A percentile compares a stretch with the other conserved stretches of the same genome.
Conservation (phyloP, 2,329 filamentous ascomycete species). For the Beauveria pseudobassiana region DNA sequence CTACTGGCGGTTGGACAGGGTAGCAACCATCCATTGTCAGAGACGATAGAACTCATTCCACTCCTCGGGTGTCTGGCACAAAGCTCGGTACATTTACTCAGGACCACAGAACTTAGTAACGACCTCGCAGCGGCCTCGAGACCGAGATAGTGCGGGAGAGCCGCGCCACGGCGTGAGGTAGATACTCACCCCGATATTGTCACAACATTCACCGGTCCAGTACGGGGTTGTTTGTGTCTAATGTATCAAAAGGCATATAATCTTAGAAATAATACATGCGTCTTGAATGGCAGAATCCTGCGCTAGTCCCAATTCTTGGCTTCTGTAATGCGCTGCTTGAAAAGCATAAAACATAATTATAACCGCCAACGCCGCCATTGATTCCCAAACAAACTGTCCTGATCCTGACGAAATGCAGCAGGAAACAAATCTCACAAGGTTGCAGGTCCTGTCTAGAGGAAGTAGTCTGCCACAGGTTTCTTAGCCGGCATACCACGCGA, state of each 20-base stretch:
- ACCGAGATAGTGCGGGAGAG: neutral
- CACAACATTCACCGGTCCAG: neutral
- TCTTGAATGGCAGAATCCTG: neutral
- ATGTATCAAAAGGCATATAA: neutral
- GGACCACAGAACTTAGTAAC: neutral
- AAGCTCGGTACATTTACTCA: neutral
- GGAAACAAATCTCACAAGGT: neutral
- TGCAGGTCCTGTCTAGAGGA: conserved; percentile 47
- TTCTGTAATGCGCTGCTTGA: neutral
- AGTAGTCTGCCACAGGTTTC: conserved; percentile 96
- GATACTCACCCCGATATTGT: neutral
- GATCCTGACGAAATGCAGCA: neutral
- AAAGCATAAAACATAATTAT: neutral
- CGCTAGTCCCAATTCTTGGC: neutral
- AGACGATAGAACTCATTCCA: neutral
- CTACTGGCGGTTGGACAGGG: conserved; percentile 4
- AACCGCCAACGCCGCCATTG: conserved; percentile 1
- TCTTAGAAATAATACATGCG: neutral
- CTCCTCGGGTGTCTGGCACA: too few relatives aligned
- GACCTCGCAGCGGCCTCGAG: too few relatives aligned
- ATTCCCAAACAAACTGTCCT: neutral
- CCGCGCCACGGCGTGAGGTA: too few relatives aligned
- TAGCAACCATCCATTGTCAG: neutral
- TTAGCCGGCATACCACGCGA: conserved; percentile 96
- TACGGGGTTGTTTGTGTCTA: neutral